Evolutionary conservation across 2,329 filamentous ascomycete species (phyloP).

Genomic region (Dactylellina haptotyla): DNA sequence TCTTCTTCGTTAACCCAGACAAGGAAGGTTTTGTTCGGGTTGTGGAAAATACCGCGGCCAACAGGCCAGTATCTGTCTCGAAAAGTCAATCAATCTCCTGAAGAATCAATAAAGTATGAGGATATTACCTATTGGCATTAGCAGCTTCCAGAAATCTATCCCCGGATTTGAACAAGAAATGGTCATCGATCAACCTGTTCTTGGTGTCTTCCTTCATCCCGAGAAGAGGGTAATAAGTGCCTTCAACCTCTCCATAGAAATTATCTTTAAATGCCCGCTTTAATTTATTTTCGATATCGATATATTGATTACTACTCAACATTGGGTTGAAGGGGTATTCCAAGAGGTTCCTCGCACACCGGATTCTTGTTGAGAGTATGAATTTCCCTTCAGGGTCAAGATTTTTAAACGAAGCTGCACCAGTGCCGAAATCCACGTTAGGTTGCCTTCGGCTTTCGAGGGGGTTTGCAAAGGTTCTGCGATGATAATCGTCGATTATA

Average conservation of each 20-base stretch:
- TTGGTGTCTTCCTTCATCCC: neutral
- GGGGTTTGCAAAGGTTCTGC: neutral
- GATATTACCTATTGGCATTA: neutral
- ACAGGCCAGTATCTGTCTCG: neutral
- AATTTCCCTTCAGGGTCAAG: constrained; percentile 5
- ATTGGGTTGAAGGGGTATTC: neutral
- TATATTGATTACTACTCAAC: neutral
- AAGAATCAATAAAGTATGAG: neutral
- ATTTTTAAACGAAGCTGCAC: neutral
- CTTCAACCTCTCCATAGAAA: neutral
- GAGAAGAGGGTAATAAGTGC: neutral
- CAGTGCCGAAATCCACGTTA: neutral
- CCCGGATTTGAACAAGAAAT: constrained; percentile 7
- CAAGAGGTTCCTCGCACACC: neutral
- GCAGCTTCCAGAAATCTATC: constrained; percentile 13
- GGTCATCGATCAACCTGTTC: neutral
- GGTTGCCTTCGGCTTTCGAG: neutral
- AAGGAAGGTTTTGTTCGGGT: neutral
- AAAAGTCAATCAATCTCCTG: neutral
- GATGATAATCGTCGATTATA: constrained; percentile 7
- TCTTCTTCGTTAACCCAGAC: constrained; percentile 17
- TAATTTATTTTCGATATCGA: neutral
- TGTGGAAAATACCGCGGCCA: constrained; percentile 10
- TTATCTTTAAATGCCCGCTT: neutral
- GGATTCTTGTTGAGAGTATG: neutral